Conservation (phyloP, 164 flowering plant species). For the Magnolia sinica region DNA sequence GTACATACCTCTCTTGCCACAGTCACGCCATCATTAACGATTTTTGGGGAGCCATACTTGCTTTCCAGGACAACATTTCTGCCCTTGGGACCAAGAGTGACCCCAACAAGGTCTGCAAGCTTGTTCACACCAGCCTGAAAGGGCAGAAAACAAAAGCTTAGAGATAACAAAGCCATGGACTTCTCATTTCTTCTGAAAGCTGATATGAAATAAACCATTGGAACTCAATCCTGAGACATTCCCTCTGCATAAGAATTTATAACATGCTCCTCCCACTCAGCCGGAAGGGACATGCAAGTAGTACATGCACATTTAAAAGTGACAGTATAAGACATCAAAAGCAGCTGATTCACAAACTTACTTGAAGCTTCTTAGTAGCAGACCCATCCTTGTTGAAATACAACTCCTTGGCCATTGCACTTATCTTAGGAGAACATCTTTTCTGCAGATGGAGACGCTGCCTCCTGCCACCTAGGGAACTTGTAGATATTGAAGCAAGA, state of each 20-base stretch:
- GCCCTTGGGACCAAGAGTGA: slow-evolving; percentile 98
- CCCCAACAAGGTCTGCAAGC: slow-evolving; percentile 97
- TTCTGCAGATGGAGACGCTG: slow-evolving; percentile 33
- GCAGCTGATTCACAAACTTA: slow-evolving; percentile 19
- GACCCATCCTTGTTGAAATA: slow-evolving; percentile 95
- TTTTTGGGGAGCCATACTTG: slow-evolving; percentile 97
- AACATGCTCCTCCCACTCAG: not conserved
- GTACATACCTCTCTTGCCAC: slow-evolving; percentile 73
- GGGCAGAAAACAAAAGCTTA: not conserved
- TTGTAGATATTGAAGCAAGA: slow-evolving; percentile 51
- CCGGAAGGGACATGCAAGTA: not conserved
- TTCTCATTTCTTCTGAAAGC: not conserved
- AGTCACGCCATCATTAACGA: slow-evolving; percentile 97
- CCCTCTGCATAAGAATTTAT: too few species aligned
- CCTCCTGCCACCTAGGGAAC: slow-evolving; percentile 38
- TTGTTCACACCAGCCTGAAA: slow-evolving; percentile 88
- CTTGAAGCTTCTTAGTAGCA: slow-evolving; percentile 84
- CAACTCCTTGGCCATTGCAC: slow-evolving; percentile 86
- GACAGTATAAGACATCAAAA: not conserved
- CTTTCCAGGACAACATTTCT: slow-evolving; percentile 96
- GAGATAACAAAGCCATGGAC: not conserved
- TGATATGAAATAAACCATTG: too few species aligned
- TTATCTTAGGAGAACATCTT: slow-evolving; percentile 36
- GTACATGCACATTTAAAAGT: not conserved
- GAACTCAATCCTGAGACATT: too few species aligned